These are phyloP conservation scores for Margaritispora aquatica DNA, from an alignment of 495 filamentous ascomycete genomes.

Conservation along the genomic window DNA sequence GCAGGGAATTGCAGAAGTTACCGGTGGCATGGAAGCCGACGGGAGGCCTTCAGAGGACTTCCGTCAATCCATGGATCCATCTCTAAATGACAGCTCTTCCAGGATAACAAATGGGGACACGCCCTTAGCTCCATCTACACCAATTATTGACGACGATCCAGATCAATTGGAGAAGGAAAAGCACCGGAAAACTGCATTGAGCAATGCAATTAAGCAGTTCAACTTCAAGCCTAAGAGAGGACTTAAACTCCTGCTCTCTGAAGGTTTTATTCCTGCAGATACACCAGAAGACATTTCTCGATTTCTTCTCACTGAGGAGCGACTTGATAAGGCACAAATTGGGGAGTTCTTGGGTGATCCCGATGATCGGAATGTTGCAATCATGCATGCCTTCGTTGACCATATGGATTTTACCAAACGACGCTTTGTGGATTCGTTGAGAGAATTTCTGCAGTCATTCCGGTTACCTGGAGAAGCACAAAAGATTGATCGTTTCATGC, in stretches of 20 bases:
- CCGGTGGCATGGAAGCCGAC: conserved; percentile 44
- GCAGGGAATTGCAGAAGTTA: conserved; percentile 59
- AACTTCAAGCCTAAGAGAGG: conserved; percentile 98
- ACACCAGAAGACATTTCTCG: conserved; percentile 74
- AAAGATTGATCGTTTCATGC: conserved; percentile 99
- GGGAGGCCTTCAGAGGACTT: conserved; percentile 65
- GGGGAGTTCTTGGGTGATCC: conserved; percentile 96
- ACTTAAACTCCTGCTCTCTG: conserved; percentile 72
- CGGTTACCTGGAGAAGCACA: conserved; percentile 93
- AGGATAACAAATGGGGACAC: conserved; percentile 48
- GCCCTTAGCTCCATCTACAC: conserved; percentile 63
- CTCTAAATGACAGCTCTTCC: conserved; percentile 36
- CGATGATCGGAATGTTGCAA: conserved; percentile 84
- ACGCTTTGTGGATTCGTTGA: conserved; percentile 87
- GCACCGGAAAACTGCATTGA: conserved; percentile 84
- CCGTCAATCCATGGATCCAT: conserved; percentile 76
- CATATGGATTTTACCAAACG: conserved; percentile 90
- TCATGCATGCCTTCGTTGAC: conserved; percentile 98
- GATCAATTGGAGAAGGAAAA: conserved; percentile 89
- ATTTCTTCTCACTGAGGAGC: conserved; percentile 70
- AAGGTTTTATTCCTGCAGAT: conserved; percentile 78
- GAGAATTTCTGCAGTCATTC: conserved; percentile 91
- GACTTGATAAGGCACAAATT: conserved; percentile 82
- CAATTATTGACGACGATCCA: conserved; percentile 80
- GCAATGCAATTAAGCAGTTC: conserved; percentile 84